Evolutionary conservation across 495 filamentous ascomycete genomes (phyloP), one percentile per base, ranked within the genome.

Genomic region (Penicillium atrosanguineum): DNA sequence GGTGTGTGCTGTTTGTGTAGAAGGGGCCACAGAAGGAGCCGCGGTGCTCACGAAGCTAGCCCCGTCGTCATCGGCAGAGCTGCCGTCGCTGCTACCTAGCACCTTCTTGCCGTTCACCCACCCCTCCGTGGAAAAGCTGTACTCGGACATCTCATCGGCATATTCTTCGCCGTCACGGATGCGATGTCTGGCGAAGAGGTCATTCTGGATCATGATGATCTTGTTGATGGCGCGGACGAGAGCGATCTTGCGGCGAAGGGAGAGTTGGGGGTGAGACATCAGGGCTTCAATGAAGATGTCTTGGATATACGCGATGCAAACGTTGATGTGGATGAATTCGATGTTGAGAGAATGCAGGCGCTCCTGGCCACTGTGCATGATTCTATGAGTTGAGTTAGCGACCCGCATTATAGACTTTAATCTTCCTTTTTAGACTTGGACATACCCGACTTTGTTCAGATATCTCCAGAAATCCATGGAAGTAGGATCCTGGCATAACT

Each of bases 381-480:
- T 79, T 41, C 80, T 83, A 51, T 23, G 2, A n/a, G 44, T 40
- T 39, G 6, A 44, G 12, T 20, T 28, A 49, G 44, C 48, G 48
- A 34, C 14, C 34, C 11, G 2, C 26, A 46, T 7, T 37, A 5
- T 25, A 48, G 16, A 14, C 18, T 9, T 3, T 11, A 7, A 21
- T 41, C 3, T 18, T 34, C 25, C 47, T 64, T 0, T 1, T 4
- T 38, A 0, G 19, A 68, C 2, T 23, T 23, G 23, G 5, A 23
- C 72, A 51, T 57, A 76, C 76, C 87, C 87, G 25, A 91, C 87
- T 69, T 89, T 91, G 67, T 89, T 83, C 34, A 90, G 68, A 64
- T 90, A 91, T 53, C 87, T 78, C 86, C 86, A 91, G 61, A 88
- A 90, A 48, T 87, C 85, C 76, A 86, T 83, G 56, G 80, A 81